Conservation (phyloP, 2,329 filamentous ascomycete species). For the Scedosporium boydii region DNA sequence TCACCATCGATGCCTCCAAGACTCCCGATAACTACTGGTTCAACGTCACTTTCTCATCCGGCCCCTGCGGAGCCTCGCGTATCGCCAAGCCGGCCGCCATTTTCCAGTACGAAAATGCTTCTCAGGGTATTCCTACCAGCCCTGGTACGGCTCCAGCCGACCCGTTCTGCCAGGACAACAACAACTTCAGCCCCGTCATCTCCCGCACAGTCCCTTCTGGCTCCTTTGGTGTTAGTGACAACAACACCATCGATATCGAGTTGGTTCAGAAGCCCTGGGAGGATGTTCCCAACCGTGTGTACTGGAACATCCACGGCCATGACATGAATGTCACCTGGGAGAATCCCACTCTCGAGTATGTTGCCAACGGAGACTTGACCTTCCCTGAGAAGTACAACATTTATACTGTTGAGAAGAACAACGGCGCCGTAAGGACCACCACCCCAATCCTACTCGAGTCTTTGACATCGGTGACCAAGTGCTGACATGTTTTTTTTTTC, state of each 20-base stretch:
- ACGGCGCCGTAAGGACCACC: conserved; percentile 28
- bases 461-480: neutral
- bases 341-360: conserved; percentile 24
- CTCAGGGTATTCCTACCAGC: conserved; percentile 18
- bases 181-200: conserved; percentile 17
- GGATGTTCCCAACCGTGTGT: conserved; percentile 13
- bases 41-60: conserved; percentile 23
- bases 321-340: conserved; percentile 29
- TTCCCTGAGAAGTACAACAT: conserved; percentile 14
- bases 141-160: conserved; percentile 17
- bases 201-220: conserved; percentile 15
- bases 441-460: neutral
- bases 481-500: neutral
- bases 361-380: conserved; percentile 12
- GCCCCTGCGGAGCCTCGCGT: conserved; percentile 20
- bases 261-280: conserved; percentile 12
- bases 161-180: conserved; percentile 13
- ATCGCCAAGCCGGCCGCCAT: conserved; percentile 24
- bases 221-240: conserved; percentile 16
- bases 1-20: conserved; percentile 26
- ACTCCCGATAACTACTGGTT: conserved; percentile 20
- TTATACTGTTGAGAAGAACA: neutral
- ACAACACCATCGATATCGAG: conserved; percentile 16
- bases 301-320: conserved; percentile 24
- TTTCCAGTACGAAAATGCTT: conserved; percentile 26